Base-by-base conservation (phyloP, 140 eudicot species). In the Bidens hawaiensis region DNA sequence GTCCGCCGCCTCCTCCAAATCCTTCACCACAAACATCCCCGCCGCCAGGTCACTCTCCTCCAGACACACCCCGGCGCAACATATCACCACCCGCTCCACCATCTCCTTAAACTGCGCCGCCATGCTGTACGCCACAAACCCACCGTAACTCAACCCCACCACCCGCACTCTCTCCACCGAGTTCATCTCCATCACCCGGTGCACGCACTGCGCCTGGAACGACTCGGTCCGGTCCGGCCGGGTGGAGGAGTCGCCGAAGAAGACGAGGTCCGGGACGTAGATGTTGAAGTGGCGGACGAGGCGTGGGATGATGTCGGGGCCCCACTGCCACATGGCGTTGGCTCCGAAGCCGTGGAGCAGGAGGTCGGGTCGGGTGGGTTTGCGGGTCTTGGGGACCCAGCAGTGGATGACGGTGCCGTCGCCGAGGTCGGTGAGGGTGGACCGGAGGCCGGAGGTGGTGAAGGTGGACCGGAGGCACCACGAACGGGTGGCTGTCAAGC, bases 121-220 rank as follows among this genome's bases (percentile, higher is more conserved):
- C 75, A 88, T 14, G 21, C 85, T 72, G 28, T 88, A 84, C 48
- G 94, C 94, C 75, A 88, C 96, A 53, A 88, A 88, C 43, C 96
- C 96, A 2, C 96, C 96, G 16, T 88, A 88, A 69, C 96, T 84
- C 79, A 88, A 58, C 72, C 96, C 96, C 65, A 85, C 87, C 72
- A 85, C 85, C 42, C 60, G 69, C 83, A 79, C 17, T 41, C 15
- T 79, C 70, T 7, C 54, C 40, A 81, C 90, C 26, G 71, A 45
- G 75, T 76, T 75, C 25, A 59, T 59, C 41, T 84, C 87, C 86
- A 88, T 77, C 50, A 80, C 77, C 55, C 81, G 77, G 83, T 74
- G 66, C 70, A 88, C 84, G 65, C 94, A 88, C 83, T 70, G 75
- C 7, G 96, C 96, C 84, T 88, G 96, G 60, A 88, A 84, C 77